Evolutionary conservation across 1,139 yeast species (phyloP), one percentile per base, ranked within the genome.

Genomic region (Lodderomyces pseudojiufengensis): DNA sequence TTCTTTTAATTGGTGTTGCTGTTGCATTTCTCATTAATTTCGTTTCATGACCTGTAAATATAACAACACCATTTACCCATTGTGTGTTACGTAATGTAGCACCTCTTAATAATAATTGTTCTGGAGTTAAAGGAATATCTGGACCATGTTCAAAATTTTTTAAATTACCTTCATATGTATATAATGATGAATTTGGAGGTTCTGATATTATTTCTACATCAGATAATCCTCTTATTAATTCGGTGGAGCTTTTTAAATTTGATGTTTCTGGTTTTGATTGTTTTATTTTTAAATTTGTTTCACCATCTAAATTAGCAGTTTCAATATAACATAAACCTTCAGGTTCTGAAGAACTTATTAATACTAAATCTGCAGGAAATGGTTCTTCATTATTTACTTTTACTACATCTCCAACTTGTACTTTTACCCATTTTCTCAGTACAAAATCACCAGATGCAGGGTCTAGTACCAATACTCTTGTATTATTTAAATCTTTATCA

Each of bases 11-110:
- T 4, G 98, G 98, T 1, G 99, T 83, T 3, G 98, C 97, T 2
- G 97, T 90, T 10, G 99, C 98, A 63, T 94, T 94, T 55, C 98
- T 78, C 98, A 94, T 92, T 46, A 94, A 72, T 54, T 94, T 94
- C 0, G 99, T 92, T 62, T 94, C 98, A 57, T 94, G 98, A 20
- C 98, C 99, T 0, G 99, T 94, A 56, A 92, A 94, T 2, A 92
- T 78, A 2, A 86, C 97, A 31, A 88, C 72, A 21, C 98, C 98
- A 50, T 87, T 88, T 31, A 94, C 78, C 97, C 97, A 94, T 33
- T 82, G 87, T 0, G 98, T 94, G 52, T 94, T 94, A 59, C 97
- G 75, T 45, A 94, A 70, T 5, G 95, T 87, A 9, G 99, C 98
- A 43, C 99, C 99, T 65, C 99, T 76, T 40, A 94, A 68, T 32